These are phyloP conservation scores for Solanum chiquidenum DNA, from an alignment of 257 asterid genomes.

Conservation along the genomic window DNA sequence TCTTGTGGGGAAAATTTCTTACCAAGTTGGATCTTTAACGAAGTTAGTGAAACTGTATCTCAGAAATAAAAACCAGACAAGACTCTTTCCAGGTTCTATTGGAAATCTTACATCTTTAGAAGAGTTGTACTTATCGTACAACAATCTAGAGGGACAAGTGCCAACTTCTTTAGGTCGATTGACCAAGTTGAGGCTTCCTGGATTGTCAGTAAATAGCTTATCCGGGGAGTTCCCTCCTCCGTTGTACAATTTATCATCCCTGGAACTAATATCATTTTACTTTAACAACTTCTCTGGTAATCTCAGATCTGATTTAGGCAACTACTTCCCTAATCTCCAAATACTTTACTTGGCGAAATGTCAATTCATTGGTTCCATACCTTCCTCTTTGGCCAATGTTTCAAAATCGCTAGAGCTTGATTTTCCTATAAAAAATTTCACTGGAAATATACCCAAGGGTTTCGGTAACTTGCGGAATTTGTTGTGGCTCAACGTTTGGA, in stretches of 20 bases:
- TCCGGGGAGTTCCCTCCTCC: not conserved
- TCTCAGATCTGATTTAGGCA: slow-evolving; percentile 21
- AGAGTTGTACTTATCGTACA: slow-evolving; percentile 29
- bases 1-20: slow-evolving; percentile 12
- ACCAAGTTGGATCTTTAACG: slow-evolving; percentile 1
- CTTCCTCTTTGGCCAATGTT: slow-evolving; percentile 30
- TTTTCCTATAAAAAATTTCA: slow-evolving; percentile 17
- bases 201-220: not conserved
- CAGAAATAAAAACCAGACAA: slow-evolving; percentile 32
- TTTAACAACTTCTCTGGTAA: not conserved
- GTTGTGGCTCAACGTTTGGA: slow-evolving; percentile 8
- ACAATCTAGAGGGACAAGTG: slow-evolving; percentile 21
- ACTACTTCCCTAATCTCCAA: slow-evolving; percentile 16
- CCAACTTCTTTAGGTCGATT: slow-evolving; percentile 19
- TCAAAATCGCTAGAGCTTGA: slow-evolving; percentile 22
- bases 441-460: slow-evolving; percentile 24
- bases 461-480: slow-evolving; percentile 18
- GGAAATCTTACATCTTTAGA: slow-evolving; percentile 33
- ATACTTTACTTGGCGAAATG: slow-evolving; percentile 18
- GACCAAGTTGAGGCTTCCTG: slow-evolving; percentile 6
- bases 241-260: slow-evolving; percentile 26
- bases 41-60: slow-evolving; percentile 13
- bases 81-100: slow-evolving; percentile 29
- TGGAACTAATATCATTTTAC: not conserved
- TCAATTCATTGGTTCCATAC: slow-evolving; percentile 26